Conservation (phyloP, 2,329 filamentous ascomycete genomes). For the Penicillium sp. region DNA sequence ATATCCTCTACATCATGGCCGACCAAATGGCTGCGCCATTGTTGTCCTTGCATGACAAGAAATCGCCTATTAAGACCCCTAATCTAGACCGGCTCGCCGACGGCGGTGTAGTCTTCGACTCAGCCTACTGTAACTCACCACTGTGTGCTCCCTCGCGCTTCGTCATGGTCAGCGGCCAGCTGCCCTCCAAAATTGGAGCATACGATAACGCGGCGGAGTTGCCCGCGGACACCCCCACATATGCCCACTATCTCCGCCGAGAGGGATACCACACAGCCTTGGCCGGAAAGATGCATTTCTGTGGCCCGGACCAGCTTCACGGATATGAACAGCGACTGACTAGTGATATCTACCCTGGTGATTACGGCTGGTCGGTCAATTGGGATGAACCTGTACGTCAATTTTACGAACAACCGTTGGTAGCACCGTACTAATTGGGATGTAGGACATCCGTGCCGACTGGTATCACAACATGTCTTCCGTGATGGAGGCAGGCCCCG, state of each 20-base stretch:
- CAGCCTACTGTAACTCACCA: constrained; percentile 90
- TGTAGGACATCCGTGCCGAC: constrained; percentile 64
- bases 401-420: neutral
- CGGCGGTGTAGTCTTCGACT: constrained; percentile 84
- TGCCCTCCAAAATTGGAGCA: constrained; percentile 87
- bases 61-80: constrained; percentile 88
- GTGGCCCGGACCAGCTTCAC: constrained; percentile 84
- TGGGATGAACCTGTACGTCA: constrained; percentile 76
- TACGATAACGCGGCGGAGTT: constrained; percentile 91
- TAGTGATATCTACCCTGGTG: constrained; percentile 92
- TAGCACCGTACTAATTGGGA: constrained; percentile 1
- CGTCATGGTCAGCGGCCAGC: constrained; percentile 88
- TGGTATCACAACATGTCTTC: constrained; percentile 98
- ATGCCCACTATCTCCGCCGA: constrained; percentile 83
- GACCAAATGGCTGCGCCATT: constrained; percentile 90
- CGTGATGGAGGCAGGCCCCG: constrained; percentile 83
- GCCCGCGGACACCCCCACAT: constrained; percentile 80
- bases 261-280: constrained; percentile 87
- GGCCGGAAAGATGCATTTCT: constrained; percentile 97
- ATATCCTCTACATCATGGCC: constrained; percentile 93
- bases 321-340: constrained; percentile 90
- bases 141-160: constrained; percentile 91
- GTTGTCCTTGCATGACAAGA: constrained; percentile 86
- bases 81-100: constrained; percentile 81
- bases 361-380: constrained; percentile 92